These are phyloP conservation scores for Saturnispora hagleri DNA, from an alignment of 805 yeast genomes.

Conservation along the genomic window DNA sequence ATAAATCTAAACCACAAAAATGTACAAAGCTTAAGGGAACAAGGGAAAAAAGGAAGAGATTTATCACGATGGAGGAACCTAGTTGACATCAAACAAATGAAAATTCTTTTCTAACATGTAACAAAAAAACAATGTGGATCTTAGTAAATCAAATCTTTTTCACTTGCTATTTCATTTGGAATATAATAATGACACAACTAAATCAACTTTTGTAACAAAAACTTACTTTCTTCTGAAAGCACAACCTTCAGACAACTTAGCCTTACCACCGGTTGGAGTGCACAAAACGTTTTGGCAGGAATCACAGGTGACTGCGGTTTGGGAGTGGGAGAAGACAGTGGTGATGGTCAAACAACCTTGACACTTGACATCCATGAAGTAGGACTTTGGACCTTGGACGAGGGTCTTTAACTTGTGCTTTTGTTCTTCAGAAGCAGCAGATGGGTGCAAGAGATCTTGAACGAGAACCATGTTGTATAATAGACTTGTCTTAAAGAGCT, in stretches of 20 bases:
- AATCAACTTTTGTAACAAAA: constrained; percentile 1
- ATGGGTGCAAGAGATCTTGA: constrained; percentile 98
- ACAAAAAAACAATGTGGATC: not conserved
- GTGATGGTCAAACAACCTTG: constrained; percentile 99
- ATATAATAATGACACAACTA: not conserved
- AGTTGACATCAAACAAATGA: not conserved
- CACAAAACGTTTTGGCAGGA: constrained; percentile 97
- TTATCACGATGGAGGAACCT: not conserved
- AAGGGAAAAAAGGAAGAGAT: not conserved
- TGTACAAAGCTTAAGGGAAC: not conserved
- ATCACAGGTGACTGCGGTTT: constrained; percentile 99
- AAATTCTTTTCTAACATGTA: not conserved
- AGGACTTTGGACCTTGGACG: constrained; percentile 97
- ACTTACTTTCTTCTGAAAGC: constrained; percentile 97
- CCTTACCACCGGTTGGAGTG: constrained; percentile 99
- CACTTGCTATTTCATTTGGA: not conserved
- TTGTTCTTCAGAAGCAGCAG: constrained; percentile 92
- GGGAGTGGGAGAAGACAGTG: constrained; percentile 99
- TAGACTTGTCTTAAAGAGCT: constrained; percentile 7
- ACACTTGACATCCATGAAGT: constrained; percentile 99
- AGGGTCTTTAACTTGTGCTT: constrained; percentile 96
- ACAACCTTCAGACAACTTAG: constrained; percentile 98
- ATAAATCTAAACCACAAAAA: not conserved
- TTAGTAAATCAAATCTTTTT: not conserved
- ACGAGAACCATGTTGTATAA: constrained; percentile 67